A percentile compares a stretch with the other conserved stretches of the same genome.
phyloP scores from a whole-genome alignment of 768 basidiomycete genomes.

The Arthromyces matolae region DNA sequence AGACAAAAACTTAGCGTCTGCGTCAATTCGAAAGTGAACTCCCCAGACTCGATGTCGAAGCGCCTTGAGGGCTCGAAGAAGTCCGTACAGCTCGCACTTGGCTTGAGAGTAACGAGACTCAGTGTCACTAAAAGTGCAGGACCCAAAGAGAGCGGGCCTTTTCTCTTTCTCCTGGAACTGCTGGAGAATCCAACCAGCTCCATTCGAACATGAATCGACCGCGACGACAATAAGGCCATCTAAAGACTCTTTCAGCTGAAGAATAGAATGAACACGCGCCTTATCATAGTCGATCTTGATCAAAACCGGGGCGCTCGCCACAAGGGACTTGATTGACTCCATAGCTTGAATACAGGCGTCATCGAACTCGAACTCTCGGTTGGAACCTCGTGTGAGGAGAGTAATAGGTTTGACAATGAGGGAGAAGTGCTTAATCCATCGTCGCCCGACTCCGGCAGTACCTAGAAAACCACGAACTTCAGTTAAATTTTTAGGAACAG shows the following conservation, averaged over 20 bases:
- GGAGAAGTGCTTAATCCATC: slow-evolving; percentile 24
- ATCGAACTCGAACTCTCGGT: slow-evolving; percentile 24
- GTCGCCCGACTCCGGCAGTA: slow-evolving; percentile 15
- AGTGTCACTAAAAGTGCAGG: slow-evolving; percentile 29
- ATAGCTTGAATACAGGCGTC: slow-evolving; percentile 21
- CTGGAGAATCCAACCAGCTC: slow-evolving; percentile 31
- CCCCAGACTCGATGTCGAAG: slow-evolving; percentile 28
- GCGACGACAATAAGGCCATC: slow-evolving; percentile 27
- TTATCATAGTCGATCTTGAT: slow-evolving; percentile 28
- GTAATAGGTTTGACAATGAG: slow-evolving; percentile 25
- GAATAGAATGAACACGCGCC: slow-evolving; percentile 1
- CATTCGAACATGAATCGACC: slow-evolving; percentile 30
- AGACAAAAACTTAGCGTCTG: slow-evolving; percentile 32
- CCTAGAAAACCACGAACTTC: slow-evolving; percentile 27
- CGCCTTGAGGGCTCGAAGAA: slow-evolving; percentile 29
- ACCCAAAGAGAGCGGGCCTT: slow-evolving; percentile 28
- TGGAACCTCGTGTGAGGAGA: slow-evolving; percentile 2
- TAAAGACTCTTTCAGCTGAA: slow-evolving; percentile 8
- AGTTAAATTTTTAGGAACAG: slow-evolving; percentile 2
- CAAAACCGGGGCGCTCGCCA: slow-evolving; percentile 17
- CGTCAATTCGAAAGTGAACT: slow-evolving; percentile 28
- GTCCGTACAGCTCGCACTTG: slow-evolving; percentile 35
- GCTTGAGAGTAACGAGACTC: slow-evolving; percentile 34
- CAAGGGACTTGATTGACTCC: slow-evolving; percentile 19
- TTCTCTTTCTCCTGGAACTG: slow-evolving; percentile 24